Conservation (phyloP, 108 stramenopile species). For the Epithemia pelagica region DNA sequence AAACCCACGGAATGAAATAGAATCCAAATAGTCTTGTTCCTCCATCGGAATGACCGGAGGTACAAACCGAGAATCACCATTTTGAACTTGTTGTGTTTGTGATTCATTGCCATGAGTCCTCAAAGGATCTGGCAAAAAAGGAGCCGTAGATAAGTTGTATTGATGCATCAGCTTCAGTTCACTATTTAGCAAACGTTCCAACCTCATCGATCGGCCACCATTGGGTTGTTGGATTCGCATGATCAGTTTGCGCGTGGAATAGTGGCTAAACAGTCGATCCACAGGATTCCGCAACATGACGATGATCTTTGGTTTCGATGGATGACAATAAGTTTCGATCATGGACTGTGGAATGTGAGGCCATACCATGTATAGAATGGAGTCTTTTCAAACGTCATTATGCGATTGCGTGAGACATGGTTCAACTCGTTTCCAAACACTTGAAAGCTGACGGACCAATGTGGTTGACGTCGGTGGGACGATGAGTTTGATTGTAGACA, state of each 20-base stretch:
- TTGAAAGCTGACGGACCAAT: no score
- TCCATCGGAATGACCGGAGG: not conserved
- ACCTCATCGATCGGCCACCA: no score
- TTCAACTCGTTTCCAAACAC: no score
- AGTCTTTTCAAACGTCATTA: constrained; percentile 24
- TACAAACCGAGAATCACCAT: not conserved
- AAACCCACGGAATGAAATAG: not conserved
- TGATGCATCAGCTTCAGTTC: not conserved
- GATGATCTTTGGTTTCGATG: constrained; percentile 40
- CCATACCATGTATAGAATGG: constrained; percentile 20
- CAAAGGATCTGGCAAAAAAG: not conserved
- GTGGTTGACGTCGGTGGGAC: no score
- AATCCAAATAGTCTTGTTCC: not conserved
- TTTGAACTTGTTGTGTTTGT: not conserved
- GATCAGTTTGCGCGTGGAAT: constrained; percentile 49
- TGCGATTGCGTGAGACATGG: no score
- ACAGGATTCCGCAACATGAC: constrained; percentile 90
- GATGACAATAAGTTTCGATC: not conserved
- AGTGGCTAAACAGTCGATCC: constrained; percentile 78
- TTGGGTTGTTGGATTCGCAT: no score
- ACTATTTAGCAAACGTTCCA: not conserved
- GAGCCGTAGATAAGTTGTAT: not conserved
- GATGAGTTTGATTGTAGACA: not conserved
- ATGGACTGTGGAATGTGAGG: constrained; percentile 7
- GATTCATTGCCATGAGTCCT: not conserved